phyloP scores from a whole-genome alignment of 139 green algal genomes.

The Nannochloris sp. region DNA sequence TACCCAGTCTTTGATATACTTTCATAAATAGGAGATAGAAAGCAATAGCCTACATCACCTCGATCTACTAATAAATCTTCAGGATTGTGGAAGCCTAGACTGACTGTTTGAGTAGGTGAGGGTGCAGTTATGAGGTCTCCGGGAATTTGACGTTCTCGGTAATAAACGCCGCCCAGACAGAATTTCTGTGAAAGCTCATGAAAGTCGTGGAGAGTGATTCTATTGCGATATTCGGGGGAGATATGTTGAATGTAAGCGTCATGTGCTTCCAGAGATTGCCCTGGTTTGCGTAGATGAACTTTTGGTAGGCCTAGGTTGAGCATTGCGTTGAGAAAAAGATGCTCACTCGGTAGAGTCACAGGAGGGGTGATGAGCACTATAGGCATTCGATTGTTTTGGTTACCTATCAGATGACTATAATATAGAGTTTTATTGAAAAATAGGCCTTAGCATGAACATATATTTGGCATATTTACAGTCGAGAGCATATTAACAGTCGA shows the following conservation, averaged over 20 bases:
- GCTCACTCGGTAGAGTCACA: not conserved
- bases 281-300: constrained; percentile 37
- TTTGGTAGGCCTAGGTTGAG: constrained; percentile 7
- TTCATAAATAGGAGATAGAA: constrained; percentile 49
- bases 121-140: constrained; percentile 2
- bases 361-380: constrained; percentile 30
- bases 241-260: constrained; percentile 19
- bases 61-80: constrained; percentile 1
- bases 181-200: constrained; percentile 14
- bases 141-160: constrained; percentile 7
- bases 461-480: too few species aligned
- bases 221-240: not conserved
- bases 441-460: too few species aligned
- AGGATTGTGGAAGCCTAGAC: not conserved
- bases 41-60: constrained; percentile 36
- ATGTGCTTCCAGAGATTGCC: not conserved
- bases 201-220: constrained; percentile 25
- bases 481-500: too few species aligned
- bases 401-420: too few species aligned
- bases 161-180: constrained; percentile 30
- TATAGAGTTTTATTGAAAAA: too few species aligned
- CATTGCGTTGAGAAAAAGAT: not conserved
- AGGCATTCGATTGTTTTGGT: too few species aligned
- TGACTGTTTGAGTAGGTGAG: not conserved
- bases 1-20: constrained; percentile 50